A percentile compares a stretch with the other conserved stretches of the same genome.
phyloP scores from a whole-genome alignment of 2,329 filamentous ascomycete species.

The Colletotrichum limetticola region DNA sequence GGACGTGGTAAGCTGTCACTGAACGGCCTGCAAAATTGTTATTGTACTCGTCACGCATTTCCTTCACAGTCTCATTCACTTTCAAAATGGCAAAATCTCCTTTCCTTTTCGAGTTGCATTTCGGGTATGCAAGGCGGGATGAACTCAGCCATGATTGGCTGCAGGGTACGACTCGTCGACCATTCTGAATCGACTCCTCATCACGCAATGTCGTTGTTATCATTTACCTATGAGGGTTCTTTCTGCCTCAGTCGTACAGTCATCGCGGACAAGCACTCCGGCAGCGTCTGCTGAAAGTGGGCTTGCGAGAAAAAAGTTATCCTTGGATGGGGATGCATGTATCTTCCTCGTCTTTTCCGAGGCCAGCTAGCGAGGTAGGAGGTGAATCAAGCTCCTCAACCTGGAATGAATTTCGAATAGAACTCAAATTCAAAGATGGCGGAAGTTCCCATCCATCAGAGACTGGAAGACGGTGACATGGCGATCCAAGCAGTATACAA shows the following conservation, averaged over 20 bases:
- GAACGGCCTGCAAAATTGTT: conserved; percentile 4
- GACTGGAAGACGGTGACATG: conserved; percentile 33
- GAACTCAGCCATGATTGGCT: neutral
- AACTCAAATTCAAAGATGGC: conserved; percentile 49
- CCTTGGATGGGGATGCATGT: neutral
- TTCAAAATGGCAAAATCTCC: conserved; percentile 5
- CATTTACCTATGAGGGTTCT: neutral
- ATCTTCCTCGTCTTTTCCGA: neutral
- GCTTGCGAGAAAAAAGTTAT: conserved; percentile 13
- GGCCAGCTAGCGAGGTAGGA: neutral
- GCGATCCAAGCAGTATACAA: conserved; percentile 11
- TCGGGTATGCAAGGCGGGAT: neutral
- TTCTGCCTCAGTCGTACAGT: neutral
- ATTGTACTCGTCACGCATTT: conserved; percentile 1
- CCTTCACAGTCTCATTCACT: neutral
- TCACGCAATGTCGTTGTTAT: conserved; percentile 8
- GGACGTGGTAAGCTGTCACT: neutral
- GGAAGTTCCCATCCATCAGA: conserved; percentile 40
- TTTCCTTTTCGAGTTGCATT: neutral
- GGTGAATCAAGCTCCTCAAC: neutral
- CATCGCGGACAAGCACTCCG: neutral
- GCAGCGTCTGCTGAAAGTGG: conserved; percentile 3
- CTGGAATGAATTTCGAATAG: conserved; percentile 38
- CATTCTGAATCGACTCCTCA: neutral
- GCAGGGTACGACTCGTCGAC: neutral